phyloP scores from a whole-genome alignment of 176 grass and related monocot genomes.

The Tillandsia fasciculata region DNA sequence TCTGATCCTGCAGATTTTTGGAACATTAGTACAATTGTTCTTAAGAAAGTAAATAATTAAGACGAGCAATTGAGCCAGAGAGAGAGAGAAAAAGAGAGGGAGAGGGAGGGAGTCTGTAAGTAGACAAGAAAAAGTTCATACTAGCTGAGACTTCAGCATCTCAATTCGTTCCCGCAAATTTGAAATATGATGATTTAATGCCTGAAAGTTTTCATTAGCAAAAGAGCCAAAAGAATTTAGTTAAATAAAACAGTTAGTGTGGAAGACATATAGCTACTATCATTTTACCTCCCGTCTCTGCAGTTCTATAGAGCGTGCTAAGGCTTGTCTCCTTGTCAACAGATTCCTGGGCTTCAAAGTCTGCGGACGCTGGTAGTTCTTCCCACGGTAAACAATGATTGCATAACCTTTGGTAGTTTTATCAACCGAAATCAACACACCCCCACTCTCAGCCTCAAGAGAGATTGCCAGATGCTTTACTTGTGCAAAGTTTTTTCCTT shows the following conservation, averaged over 20 bases:
- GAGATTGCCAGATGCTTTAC: slow-evolving; percentile 90
- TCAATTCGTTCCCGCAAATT: slow-evolving; percentile 45
- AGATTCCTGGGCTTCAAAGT: slow-evolving; percentile 70
- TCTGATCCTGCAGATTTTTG: slow-evolving; percentile 31
- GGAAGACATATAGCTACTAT: not conserved
- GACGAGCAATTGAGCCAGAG: not conserved
- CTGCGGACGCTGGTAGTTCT: slow-evolving; percentile 71
- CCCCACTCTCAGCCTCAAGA: slow-evolving; percentile 90
- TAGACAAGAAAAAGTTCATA: slow-evolving; percentile 21
- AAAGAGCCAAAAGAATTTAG: not conserved
- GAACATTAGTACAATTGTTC: not conserved
- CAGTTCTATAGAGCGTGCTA: slow-evolving; percentile 85
- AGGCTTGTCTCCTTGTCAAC: slow-evolving; percentile 60
- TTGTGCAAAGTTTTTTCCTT: slow-evolving; percentile 77
- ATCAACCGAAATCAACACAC: slow-evolving; percentile 83
- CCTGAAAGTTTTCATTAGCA: slow-evolving; percentile 36
- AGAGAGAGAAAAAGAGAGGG: not conserved
- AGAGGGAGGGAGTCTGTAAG: not conserved
- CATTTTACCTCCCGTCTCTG: slow-evolving; percentile 78
- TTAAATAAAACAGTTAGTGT: not conserved
- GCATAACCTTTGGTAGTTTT: slow-evolving; percentile 88
- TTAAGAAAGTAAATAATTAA: slow-evolving; percentile 8
- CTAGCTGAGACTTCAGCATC: slow-evolving; percentile 69
- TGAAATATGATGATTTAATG: slow-evolving; percentile 72
- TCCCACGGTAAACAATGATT: slow-evolving; percentile 76